Evolutionary conservation across 2,329 filamentous ascomycete species (phyloP).

Genomic region (Neofusicoccum cordaticola): DNA sequence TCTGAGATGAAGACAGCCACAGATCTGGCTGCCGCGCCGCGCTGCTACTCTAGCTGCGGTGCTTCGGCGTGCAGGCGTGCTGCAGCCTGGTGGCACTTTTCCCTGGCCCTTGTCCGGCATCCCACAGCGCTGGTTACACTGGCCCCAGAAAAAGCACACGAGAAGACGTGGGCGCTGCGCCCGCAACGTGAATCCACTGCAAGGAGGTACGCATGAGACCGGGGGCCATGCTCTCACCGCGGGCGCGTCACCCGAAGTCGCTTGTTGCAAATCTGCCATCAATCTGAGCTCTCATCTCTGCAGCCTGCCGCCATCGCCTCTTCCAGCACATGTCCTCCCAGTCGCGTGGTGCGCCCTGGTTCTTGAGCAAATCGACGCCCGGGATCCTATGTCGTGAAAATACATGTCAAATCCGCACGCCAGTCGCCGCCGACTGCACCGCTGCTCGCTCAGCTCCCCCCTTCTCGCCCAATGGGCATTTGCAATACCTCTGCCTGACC

Average conservation of each 20-base stretch:
- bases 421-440: neutral
- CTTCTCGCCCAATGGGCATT: neutral
- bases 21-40: neutral
- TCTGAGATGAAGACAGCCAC: slow-evolving; percentile 8
- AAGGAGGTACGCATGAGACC: slow-evolving; percentile 3
- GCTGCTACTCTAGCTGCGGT: too few relatives aligned
- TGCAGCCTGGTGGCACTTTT: neutral
- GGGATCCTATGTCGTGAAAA: neutral
- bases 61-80: neutral
- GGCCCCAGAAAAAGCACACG: neutral
- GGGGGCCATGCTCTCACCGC: neutral
- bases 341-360: neutral
- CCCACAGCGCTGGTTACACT: slow-evolving; percentile 7
- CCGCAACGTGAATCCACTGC: slow-evolving; percentile 3
- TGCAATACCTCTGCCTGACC: neutral
- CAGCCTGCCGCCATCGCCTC: neutral
- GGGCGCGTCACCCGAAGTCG: neutral
- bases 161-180: neutral
- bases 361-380: neutral
- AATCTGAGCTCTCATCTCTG: neutral
- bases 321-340: neutral
- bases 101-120: slow-evolving; percentile 5
- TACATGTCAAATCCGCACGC: neutral
- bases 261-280: neutral
- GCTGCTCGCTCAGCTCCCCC: too few relatives aligned